phyloP scores from a whole-genome alignment of 2,329 filamentous ascomycete species.

The Claviceps maximensis region DNA sequence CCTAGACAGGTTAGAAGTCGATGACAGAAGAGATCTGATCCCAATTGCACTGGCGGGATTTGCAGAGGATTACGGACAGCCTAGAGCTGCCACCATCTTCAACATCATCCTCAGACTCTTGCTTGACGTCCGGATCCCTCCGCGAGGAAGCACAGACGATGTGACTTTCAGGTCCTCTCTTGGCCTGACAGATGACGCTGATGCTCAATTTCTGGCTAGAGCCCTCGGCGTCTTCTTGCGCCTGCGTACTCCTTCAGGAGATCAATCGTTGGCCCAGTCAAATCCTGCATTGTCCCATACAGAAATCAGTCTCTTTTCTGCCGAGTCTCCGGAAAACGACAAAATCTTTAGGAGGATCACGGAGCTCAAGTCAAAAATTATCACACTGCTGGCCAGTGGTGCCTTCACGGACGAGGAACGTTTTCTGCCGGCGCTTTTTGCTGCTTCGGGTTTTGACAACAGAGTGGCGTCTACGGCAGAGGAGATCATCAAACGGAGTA shows the following conservation, averaged over 20 bases:
- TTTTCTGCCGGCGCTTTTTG: conserved; percentile 72
- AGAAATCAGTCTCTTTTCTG: conserved; percentile 19
- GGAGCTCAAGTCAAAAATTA: conserved; percentile 42
- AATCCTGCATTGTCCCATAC: conserved; percentile 21
- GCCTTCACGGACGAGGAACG: conserved; percentile 75
- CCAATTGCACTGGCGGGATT: conserved; percentile 31
- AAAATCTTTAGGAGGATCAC: conserved; percentile 29
- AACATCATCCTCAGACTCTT: conserved; percentile 70
- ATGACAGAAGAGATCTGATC: conserved; percentile 60
- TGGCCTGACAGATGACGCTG: conserved; percentile 50
- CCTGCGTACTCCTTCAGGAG: conserved; percentile 19
- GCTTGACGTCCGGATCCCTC: conserved; percentile 56
- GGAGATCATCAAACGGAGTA: conserved; percentile 71
- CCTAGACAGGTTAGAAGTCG: conserved; percentile 31
- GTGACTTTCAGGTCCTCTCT: conserved; percentile 50
- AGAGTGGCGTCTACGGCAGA: conserved; percentile 75
- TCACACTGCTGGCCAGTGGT: conserved; percentile 67
- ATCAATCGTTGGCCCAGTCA: conserved; percentile 16
- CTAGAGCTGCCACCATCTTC: conserved; percentile 49
- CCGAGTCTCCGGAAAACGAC: conserved; percentile 46
- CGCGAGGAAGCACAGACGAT: conserved; percentile 70
- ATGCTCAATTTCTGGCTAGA: conserved; percentile 59
- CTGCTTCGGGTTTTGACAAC: conserved; percentile 70
- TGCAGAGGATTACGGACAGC: conserved; percentile 17
- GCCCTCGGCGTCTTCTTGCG: conserved; percentile 66